Evolutionary conservation across 495 filamentous ascomycete species (phyloP).

Genomic region (Hyaloscypha variabilis): DNA sequence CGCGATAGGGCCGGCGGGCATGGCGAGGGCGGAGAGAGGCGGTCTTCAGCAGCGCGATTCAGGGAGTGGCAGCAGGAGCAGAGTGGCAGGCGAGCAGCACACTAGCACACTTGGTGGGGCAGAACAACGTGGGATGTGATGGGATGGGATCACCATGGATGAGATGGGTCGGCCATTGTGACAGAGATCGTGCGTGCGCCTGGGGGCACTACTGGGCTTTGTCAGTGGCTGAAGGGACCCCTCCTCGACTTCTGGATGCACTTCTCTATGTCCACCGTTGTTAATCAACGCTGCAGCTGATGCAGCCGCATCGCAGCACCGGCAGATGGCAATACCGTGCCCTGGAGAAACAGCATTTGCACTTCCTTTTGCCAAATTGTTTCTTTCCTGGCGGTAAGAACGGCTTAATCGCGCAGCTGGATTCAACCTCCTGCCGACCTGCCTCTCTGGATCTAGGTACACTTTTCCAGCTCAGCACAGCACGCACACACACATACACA

Average conservation of each 20-base stretch:
- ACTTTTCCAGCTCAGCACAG: no score
- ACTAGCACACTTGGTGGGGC: no score
- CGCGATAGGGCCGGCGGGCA: not conserved
- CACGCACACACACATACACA: not conserved
- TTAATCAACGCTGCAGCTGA: not conserved
- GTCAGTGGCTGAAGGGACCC: slow-evolving; percentile 5
- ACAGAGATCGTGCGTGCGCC: not conserved
- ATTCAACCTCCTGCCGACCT: not conserved
- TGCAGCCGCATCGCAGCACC: not conserved
- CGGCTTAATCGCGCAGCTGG: not conserved
- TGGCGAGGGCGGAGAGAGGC: not conserved
- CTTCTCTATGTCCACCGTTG: not conserved
- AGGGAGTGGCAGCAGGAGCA: not conserved
- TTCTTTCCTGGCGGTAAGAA: not conserved
- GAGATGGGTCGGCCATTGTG: not conserved
- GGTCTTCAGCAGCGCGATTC: slow-evolving; percentile 8
- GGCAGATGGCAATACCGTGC: not conserved
- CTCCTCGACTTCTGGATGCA: not conserved
- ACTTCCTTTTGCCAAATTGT: slow-evolving; percentile 1
- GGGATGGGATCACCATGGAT: no score
- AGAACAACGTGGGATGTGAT: slow-evolving; percentile 7
- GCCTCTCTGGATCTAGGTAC: not conserved
- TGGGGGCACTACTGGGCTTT: no score
- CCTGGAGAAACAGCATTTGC: not conserved
- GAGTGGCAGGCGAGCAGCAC: no score